Base-by-base conservation (phyloP, 1,284 basidiomycete species). In the Coniferiporia sulphurascens region DNA sequence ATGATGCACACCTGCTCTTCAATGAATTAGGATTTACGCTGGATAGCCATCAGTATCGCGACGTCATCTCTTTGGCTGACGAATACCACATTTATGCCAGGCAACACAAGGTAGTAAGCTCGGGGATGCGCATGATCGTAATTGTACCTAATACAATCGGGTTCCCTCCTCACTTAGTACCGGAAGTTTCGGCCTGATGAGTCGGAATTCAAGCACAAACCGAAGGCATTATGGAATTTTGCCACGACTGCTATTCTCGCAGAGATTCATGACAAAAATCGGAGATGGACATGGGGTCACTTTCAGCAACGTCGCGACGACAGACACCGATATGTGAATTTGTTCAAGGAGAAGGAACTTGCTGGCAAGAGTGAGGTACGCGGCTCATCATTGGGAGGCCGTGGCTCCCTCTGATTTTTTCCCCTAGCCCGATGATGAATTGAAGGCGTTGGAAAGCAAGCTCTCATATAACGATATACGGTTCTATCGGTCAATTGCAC, bases 21-120 rank as follows among this genome's bases (percentile, higher is more conserved):
- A 88, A 98, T 67, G 93, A 98, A 73, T 95, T 99, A 57, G 95
- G 91, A 5, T 87, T 99, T 59, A 83, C 90, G 10, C 76, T 99
- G 59, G 96, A 99, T 70, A 87, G 95, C 65, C 86, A 96, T 65
- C 98, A 99, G 73, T 99, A 99, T 71, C 86, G 94, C 50, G 95
- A 99, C 72, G 86, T 84, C 12, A 92, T 99, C 63, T 96, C 93
- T 19, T 84, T 99, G 55, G 79, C 95, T 62, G 96, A 99, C 71
- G 93, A 98, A 80, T 98, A 98, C 74, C 96, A 99, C 71, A 91
- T 99, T 64, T 98, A 96, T 74, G 83, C 88, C 51, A 86, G 97
- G 56, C 92, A 93, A 65, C 89, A 91, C 63, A 91, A 94, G 78
- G 89, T 91, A 70, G 65, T 34, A 57, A 17, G 54, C 21, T 13